Conservation (phyloP, 257 asterid species). For the Parsonsia alboflavescens region DNA sequence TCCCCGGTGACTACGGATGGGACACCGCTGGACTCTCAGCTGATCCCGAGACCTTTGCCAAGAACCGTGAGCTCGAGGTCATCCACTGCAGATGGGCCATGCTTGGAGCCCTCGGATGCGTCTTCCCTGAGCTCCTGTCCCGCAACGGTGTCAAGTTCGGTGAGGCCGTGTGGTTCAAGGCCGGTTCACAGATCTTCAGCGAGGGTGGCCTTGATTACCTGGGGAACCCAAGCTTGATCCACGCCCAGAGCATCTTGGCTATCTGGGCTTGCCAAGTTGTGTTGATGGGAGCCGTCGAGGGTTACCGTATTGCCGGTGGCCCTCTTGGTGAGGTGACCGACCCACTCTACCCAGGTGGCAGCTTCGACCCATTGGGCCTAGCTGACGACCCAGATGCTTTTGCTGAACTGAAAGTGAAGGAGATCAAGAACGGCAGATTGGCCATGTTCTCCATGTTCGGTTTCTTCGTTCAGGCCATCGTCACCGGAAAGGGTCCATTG, state of each 20-base stretch:
- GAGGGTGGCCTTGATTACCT: conserved; percentile 47
- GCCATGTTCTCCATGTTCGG: conserved; percentile 42
- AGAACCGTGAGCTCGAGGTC: too few species aligned
- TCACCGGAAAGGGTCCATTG: conserved; percentile 51
- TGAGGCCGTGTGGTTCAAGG: too few species aligned
- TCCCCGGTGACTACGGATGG: conserved; percentile 57
- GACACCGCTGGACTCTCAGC: conserved; percentile 53
- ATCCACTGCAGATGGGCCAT: too few species aligned
- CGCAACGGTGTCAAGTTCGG: too few species aligned
- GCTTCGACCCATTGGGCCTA: too few species aligned
- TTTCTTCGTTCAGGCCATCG: conserved; percentile 38
- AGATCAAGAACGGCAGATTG: conserved; percentile 34
- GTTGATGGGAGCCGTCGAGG: conserved; percentile 53
- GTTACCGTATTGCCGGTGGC: conserved; percentile 54
- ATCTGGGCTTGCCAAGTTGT: conserved; percentile 51
- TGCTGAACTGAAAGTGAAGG: too few species aligned
- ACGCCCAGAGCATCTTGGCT: conserved; percentile 58
- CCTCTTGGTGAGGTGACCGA: conserved; percentile 41
- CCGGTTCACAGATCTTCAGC: conserved; percentile 45
- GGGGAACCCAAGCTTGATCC: conserved; percentile 58
- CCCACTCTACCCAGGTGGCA: conserved; percentile 41
- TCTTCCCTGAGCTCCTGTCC: too few species aligned
- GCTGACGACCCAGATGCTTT: too few species aligned
- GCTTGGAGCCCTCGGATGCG: too few species aligned
- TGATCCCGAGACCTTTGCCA: conserved; percentile 49